Evolutionary conservation across 2,329 filamentous ascomycete species (phyloP).

Genomic region (Aspergillus pseudoglaucus): DNA sequence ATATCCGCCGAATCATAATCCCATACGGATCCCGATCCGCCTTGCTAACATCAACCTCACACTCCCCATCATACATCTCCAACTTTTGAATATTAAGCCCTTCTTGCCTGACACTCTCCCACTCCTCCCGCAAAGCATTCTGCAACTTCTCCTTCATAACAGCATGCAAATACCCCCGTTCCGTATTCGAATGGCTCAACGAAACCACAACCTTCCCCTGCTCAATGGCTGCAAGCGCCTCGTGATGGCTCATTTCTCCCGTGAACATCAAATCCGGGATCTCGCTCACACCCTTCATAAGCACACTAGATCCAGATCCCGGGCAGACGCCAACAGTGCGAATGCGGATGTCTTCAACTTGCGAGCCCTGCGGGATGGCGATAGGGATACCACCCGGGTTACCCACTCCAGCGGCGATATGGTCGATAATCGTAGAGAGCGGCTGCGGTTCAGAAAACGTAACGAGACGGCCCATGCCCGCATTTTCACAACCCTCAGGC

Average conservation of each 20-base stretch:
- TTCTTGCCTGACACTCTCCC: conserved; percentile 43
- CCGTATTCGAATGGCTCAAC: conserved; percentile 89
- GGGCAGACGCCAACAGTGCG: conserved; percentile 77
- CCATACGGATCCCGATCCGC: conserved; percentile 83
- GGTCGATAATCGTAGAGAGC: conserved; percentile 54
- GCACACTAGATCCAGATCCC: conserved; percentile 68
- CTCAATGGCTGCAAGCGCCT: conserved; percentile 79
- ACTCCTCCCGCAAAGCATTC: conserved; percentile 51
- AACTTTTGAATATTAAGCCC: conserved; percentile 32
- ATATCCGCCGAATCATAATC: conserved; percentile 49
- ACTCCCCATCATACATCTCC: conserved; percentile 46
- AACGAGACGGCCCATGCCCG: conserved; percentile 57
- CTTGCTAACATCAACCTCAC: conserved; percentile 67
- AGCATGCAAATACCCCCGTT: conserved; percentile 70
- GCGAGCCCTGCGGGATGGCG: conserved; percentile 55
- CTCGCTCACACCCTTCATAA: conserved; percentile 53
- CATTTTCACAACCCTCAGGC: conserved; percentile 39
- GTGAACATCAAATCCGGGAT: conserved; percentile 77
- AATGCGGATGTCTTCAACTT: conserved; percentile 52
- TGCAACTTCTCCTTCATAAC: conserved; percentile 63
- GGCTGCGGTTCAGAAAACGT: conserved; percentile 48
- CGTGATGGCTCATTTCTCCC: conserved; percentile 89
- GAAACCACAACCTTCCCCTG: conserved; percentile 74
- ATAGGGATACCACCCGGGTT: conserved; percentile 60
- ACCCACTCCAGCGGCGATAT: conserved; percentile 57